Percentiles rank a stretch among this genome's conserved stretches.
These are phyloP conservation scores for Erythrophleum fordii DNA, from an alignment of 306 rosid genomes.

Conservation along the genomic window DNA sequence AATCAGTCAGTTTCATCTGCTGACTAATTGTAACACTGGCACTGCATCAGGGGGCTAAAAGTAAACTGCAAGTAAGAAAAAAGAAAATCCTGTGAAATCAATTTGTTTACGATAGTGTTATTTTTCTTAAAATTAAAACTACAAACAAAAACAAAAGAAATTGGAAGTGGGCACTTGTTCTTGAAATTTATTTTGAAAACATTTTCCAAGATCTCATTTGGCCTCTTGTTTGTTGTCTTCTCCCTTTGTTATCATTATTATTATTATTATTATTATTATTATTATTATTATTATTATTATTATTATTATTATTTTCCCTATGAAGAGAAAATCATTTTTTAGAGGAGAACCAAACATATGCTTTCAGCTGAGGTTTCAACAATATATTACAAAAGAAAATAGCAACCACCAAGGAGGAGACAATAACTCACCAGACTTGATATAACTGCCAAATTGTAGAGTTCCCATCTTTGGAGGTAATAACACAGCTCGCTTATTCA, in stretches of 20 bases:
- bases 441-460: conserved; percentile 84
- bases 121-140: conserved; percentile 9
- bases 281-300: no score
- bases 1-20: neutral
- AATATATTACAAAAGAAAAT: conserved; percentile 14
- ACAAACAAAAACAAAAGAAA: neutral
- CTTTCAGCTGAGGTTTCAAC: conserved; percentile 24
- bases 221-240: conserved; percentile 26
- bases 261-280: no score
- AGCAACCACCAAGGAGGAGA: conserved; percentile 23
- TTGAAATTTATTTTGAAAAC: neutral
- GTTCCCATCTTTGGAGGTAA: conserved; percentile 87
- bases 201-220: conserved; percentile 22
- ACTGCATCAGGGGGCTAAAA: neutral
- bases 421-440: conserved; percentile 72
- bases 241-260: conserved; percentile 4
- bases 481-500: conserved; percentile 72
- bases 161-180: conserved; percentile 1
- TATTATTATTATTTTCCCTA: no score
- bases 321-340: conserved; percentile 13
- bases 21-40: conserved; percentile 19
- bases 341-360: conserved; percentile 7
- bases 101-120: conserved; percentile 10
- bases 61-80: neutral
- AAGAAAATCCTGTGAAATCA: conserved; percentile 5